These are phyloP conservation scores for Zopfochytrium polystomum DNA, from an alignment of 371 early-diverging fungal genomes.

Conservation along the genomic window DNA sequence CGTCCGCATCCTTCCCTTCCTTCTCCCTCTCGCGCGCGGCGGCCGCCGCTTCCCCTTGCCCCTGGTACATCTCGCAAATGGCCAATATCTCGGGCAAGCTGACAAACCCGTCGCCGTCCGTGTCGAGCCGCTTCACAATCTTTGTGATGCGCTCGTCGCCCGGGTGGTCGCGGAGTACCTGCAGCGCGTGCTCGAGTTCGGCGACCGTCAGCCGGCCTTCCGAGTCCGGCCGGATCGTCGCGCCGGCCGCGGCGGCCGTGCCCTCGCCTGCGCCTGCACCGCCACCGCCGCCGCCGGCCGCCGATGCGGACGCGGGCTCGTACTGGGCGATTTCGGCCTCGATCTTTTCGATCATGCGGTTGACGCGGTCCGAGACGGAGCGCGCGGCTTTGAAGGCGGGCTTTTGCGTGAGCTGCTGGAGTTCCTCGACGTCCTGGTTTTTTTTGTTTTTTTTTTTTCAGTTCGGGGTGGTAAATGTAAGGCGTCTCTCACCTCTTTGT, in stretches of 20 bases:
- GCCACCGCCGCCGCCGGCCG: too few species aligned
- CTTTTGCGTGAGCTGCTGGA: slow-evolving; percentile 42
- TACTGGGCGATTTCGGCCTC: slow-evolving; percentile 58
- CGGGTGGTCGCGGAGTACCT: slow-evolving; percentile 59
- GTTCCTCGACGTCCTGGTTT: slow-evolving; percentile 45
- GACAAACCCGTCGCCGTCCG: slow-evolving; percentile 56
- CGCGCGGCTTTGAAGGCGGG: slow-evolving; percentile 30
- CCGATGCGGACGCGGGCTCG: slow-evolving; percentile 42
- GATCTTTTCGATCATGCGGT: slow-evolving; percentile 57
- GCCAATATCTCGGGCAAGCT: slow-evolving; percentile 41
- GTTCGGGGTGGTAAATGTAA: slow-evolving; percentile 2
- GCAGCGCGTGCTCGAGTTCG: slow-evolving; percentile 62
- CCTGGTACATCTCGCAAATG: too few species aligned
- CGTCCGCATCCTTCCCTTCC: too few species aligned
- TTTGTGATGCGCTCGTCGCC: slow-evolving; percentile 61
- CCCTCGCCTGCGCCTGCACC: too few species aligned
- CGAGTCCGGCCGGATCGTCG: slow-evolving; percentile 41
- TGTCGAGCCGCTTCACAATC: slow-evolving; percentile 64
- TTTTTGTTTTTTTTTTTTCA: background rate
- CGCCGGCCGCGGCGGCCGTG: too few species aligned
- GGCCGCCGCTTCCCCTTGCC: too few species aligned
- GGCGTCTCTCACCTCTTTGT: slow-evolving; percentile 37
- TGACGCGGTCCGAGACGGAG: slow-evolving; percentile 36
- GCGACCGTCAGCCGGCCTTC: slow-evolving; percentile 58
- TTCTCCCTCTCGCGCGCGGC: too few species aligned